phyloP scores from a whole-genome alignment of 306 rosid species.

The Leucaena leucocephala region DNA sequence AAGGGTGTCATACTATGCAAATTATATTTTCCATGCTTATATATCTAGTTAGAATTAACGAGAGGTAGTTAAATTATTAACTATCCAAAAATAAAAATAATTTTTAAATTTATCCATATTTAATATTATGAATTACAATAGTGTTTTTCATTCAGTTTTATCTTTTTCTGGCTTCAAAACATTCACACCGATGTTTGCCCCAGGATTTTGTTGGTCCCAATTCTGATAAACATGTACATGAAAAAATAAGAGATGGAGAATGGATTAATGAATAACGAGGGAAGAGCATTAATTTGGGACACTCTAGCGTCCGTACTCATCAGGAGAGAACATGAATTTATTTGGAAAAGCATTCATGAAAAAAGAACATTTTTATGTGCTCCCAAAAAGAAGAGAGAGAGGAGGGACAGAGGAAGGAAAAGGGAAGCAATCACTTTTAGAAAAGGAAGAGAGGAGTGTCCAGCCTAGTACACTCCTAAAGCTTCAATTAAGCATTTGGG shows the following conservation, averaged over 20 bases:
- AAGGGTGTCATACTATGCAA: not conserved
- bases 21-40: too few relatives aligned
- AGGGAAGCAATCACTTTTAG: constrained; percentile 49
- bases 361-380: too few relatives aligned
- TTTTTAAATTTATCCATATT: too few relatives aligned
- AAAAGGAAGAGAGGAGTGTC: constrained; percentile 46
- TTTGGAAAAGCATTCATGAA: not conserved
- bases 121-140: too few relatives aligned
- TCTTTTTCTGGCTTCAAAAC: not conserved
- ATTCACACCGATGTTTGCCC: not conserved
- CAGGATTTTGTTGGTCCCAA: not conserved
- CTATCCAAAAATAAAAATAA: too few relatives aligned
- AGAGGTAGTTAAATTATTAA: too few relatives aligned
- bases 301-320: not conserved
- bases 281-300: not conserved
- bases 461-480: constrained; percentile 64
- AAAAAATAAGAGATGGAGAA: not conserved
- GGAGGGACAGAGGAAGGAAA: constrained; percentile 35
- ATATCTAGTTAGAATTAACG: too few relatives aligned
- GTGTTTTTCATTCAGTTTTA: too few relatives aligned
- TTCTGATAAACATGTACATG: not conserved
- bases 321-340: not conserved
- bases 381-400: not conserved
- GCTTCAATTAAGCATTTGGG: constrained; percentile 30
- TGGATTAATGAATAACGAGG: not conserved